These are phyloP conservation scores for Hanseniaspora jakobsenii DNA, from an alignment of 805 yeast species.

Conservation along the genomic window DNA sequence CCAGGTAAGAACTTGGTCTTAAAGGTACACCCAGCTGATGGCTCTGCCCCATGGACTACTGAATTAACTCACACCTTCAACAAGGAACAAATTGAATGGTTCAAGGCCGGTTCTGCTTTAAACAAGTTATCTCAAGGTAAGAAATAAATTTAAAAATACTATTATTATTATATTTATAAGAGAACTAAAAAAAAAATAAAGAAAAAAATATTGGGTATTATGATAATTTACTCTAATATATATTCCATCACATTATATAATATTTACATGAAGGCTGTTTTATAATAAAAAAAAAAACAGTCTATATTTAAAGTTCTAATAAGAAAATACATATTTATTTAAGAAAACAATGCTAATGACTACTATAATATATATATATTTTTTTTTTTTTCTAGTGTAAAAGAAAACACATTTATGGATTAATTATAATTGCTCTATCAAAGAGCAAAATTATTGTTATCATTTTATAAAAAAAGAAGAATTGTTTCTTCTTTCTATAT, in stretches of 20 bases:
- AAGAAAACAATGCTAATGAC: no score
- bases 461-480: no score
- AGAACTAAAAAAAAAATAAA: not conserved
- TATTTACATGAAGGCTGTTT: not conserved
- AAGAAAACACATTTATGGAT: no score
- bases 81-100: slow-evolving; percentile 95
- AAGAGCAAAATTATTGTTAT: no score
- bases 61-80: slow-evolving; percentile 94
- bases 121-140: slow-evolving; percentile 64
- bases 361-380: no score
- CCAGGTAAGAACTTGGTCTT: slow-evolving; percentile 85
- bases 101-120: slow-evolving; percentile 97
- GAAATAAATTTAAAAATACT: slow-evolving; percentile 2
- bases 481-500: no score
- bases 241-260: no score
- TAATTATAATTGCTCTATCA: no score
- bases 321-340: no score
- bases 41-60: slow-evolving; percentile 67
- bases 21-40: slow-evolving; percentile 61
- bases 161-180: not conserved
- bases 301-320: no score
- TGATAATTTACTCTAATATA: no score
- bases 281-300: not conserved
- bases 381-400: no score
- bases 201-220: not conserved